These are phyloP conservation scores for Dillenia turbinata DNA, from an alignment of 164 flowering plant genomes.

Conservation along the genomic window DNA sequence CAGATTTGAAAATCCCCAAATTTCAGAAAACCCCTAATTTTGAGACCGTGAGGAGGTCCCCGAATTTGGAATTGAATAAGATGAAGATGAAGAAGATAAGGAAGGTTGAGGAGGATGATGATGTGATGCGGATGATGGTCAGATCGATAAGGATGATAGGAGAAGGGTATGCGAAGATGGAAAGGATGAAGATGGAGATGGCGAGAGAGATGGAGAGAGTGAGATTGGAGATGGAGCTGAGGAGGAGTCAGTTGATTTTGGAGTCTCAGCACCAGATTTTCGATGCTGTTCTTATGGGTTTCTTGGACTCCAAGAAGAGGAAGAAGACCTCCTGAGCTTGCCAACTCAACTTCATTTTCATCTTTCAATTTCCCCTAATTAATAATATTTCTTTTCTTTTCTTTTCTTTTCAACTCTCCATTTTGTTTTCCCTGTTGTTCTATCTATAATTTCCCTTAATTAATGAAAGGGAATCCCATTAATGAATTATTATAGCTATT, in stretches of 20 bases:
- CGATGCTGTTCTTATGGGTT: conserved; percentile 47
- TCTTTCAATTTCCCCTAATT: too few species aligned
- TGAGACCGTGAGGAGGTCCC: too few species aligned
- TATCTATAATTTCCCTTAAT: too few species aligned
- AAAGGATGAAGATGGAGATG: conserved; percentile 76
- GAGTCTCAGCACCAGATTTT: conserved; percentile 61
- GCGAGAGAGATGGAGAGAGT: conserved; percentile 57
- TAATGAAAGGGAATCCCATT: too few species aligned
- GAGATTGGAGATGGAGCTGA: conserved; percentile 79
- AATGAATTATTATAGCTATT: too few species aligned
- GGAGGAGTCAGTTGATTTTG: conserved; percentile 57
- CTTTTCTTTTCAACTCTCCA: too few species aligned
- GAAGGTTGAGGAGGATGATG: neutral
- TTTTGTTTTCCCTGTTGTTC: too few species aligned
- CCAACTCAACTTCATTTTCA: neutral
- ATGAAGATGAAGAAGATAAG: neutral
- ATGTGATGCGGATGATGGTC: neutral
- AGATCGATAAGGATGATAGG: conserved; percentile 44
- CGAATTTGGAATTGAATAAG: neutral
- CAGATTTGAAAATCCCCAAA: too few species aligned
- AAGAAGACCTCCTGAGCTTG: neutral
- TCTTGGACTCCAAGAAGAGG: conserved; percentile 13
- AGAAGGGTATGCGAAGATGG: conserved; percentile 64
- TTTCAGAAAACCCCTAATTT: too few species aligned
- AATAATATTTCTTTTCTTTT: too few species aligned